phyloP scores from a whole-genome alignment of 306 rosid genomes.

The Prunus campanulata region DNA sequence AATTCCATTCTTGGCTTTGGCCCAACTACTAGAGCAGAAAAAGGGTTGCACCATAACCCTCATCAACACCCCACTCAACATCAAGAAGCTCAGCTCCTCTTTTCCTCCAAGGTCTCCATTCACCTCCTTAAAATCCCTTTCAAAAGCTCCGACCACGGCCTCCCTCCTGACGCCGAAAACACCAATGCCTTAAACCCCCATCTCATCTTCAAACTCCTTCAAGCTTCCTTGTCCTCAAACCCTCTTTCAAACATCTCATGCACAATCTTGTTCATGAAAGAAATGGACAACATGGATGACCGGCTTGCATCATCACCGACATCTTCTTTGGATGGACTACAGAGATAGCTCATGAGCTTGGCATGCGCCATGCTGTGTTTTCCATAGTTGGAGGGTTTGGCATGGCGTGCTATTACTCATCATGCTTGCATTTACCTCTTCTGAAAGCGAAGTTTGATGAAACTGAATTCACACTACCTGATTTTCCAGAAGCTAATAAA shows the following conservation, averaged over 20 bases:
- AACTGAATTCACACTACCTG: neutral
- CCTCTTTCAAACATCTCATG: neutral
- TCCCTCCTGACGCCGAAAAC: conserved; percentile 13
- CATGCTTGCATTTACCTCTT: conserved; percentile 3
- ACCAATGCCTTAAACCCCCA: neutral
- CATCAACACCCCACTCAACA: conserved; percentile 19
- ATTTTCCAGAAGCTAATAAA: conserved; percentile 21
- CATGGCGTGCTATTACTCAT: conserved; percentile 7
- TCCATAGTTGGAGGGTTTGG: neutral
- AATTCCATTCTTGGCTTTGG: conserved; percentile 29
- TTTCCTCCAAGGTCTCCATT: conserved; percentile 16
- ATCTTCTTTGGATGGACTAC: conserved; percentile 14
- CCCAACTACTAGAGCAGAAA: neutral
- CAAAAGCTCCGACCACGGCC: conserved; percentile 11
- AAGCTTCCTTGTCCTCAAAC: neutral
- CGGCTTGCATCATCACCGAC: conserved; percentile 7
- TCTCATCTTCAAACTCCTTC: neutral
- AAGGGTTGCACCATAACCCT: conserved; percentile 14
- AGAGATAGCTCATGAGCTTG: conserved; percentile 19
- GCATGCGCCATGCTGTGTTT: conserved; percentile 12
- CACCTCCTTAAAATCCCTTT: conserved; percentile 13
- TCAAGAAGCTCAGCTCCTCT: conserved; percentile 6
- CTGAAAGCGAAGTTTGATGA: neutral
- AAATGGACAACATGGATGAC: neutral
- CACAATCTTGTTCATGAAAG: neutral